Percentiles rank a stretch among this genome's conserved stretches.
phyloP scores from a whole-genome alignment of 2,329 filamentous ascomycete species.

The Colletotrichum tofieldiae region DNA sequence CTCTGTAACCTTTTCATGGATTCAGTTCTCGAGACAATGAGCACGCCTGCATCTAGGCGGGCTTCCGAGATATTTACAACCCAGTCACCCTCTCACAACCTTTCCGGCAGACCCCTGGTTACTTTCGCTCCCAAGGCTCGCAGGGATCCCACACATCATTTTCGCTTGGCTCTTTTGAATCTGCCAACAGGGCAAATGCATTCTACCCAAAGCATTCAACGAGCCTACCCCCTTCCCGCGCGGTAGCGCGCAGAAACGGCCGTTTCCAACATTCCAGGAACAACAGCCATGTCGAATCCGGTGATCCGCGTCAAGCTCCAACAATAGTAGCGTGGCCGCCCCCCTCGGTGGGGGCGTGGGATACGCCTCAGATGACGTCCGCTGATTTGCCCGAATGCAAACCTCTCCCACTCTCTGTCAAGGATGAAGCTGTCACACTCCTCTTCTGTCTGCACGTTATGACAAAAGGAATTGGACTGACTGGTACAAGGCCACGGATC shows the following conservation, averaged over 20 bases:
- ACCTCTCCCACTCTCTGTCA: slow-evolving; percentile 42
- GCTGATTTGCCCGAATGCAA: slow-evolving; percentile 41
- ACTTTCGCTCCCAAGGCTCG: slow-evolving; percentile 4
- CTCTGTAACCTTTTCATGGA: slow-evolving; percentile 5
- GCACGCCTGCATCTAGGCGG: background rate
- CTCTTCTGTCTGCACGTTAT: slow-evolving; percentile 43
- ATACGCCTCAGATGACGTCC: slow-evolving; percentile 38
- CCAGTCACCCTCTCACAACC: background rate
- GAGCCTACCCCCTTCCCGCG: slow-evolving; percentile 14
- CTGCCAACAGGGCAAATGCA: slow-evolving; percentile 3
- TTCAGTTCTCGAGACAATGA: background rate
- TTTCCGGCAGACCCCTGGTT: background rate
- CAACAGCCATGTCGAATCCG: slow-evolving; percentile 39
- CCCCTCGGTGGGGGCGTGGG: slow-evolving; percentile 39
- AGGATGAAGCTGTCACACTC: slow-evolving; percentile 43
- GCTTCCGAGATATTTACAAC: background rate
- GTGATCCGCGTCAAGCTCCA: slow-evolving; percentile 42
- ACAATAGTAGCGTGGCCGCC: slow-evolving; percentile 35
- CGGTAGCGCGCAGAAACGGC: slow-evolving; percentile 23
- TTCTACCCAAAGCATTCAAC: slow-evolving; percentile 5
- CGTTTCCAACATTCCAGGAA: slow-evolving; percentile 39
- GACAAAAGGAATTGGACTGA: slow-evolving; percentile 42
- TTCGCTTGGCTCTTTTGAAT: background rate
- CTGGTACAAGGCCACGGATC: slow-evolving; percentile 24
- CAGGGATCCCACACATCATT: slow-evolving; percentile 1